These are phyloP conservation scores for Globisporangium ultimum DNA, from an alignment of 352 stramenopile species.

Conservation along the genomic window DNA sequence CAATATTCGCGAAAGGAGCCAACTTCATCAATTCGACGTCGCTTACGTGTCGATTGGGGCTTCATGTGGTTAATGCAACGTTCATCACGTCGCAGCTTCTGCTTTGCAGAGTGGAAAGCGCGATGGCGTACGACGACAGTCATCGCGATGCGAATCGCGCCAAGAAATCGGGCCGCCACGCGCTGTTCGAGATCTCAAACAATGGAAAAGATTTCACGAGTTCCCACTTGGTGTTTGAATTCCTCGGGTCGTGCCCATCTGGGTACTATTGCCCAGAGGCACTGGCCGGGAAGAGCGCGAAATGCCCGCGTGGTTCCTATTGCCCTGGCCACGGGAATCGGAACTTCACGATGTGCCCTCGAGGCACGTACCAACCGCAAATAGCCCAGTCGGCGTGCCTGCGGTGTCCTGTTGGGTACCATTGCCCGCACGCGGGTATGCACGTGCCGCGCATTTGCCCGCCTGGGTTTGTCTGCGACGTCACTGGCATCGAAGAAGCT, in stretches of 20 bases:
- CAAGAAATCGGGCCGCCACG: constrained; percentile 14
- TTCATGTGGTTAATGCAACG: constrained; percentile 65
- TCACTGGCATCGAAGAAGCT: constrained; percentile 88
- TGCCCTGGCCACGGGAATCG: constrained; percentile 72
- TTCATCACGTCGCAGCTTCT: constrained; percentile 88
- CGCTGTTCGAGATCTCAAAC: constrained; percentile 92
- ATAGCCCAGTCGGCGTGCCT: constrained; percentile 80
- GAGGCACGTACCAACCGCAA: constrained; percentile 92
- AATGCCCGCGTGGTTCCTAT: constrained; percentile 73
- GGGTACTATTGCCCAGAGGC: constrained; percentile 87
- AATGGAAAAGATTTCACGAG: constrained; percentile 94
- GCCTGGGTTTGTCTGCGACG: constrained; percentile 93
- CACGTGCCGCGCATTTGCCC: constrained; percentile 93
- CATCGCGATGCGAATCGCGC: constrained; percentile 15
- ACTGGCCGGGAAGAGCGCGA: constrained; percentile 32
- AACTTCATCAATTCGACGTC: constrained; percentile 93
- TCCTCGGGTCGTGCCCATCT: constrained; percentile 75
- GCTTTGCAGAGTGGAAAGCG: constrained; percentile 78
- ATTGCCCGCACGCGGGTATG: constrained; percentile 92
- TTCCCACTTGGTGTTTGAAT: constrained; percentile 71
- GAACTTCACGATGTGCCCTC: constrained; percentile 94
- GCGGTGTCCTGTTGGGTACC: constrained; percentile 92
- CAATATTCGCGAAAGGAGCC: constrained; percentile 64
- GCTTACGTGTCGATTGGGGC: constrained; percentile 88
- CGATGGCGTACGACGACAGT: constrained; percentile 35